Evolutionary conservation across 768 basidiomycete genomes (phyloP), one percentile per base, ranked within the genome.

Genomic region (Lentinula detonsa): DNA sequence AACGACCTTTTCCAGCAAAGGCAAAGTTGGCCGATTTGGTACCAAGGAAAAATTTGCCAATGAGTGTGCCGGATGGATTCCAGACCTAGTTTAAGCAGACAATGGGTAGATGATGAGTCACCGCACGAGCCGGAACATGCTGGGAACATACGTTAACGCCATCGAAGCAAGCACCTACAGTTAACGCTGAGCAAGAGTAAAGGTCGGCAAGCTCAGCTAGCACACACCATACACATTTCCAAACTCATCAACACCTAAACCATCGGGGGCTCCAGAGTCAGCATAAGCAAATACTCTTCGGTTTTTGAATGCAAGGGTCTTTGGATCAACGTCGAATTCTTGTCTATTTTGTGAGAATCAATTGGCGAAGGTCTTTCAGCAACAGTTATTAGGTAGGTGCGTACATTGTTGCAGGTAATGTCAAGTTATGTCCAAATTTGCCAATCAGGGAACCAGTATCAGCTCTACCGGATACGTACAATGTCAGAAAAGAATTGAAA

Each of bases 171-270:
- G 55, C 46, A 48, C 46, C 46, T 48, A 23, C 46, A 23, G 6
- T 16, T 18, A n/a, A 13, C 28, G 28, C 4, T n/a, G 9, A 6
- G 0, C 11, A 1, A 9, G 21, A 23, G 16, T 9, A 23, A 6
- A 21, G n/a, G 10, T 16, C 42, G 16, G 42, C 16, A 16, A n/a
- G 42, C 6, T 16, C 1, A 48, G 42, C 18, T 8, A 48, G 18
- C 82, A 83, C 1, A 84, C 85, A 0, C 84, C 75, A 67, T 84
- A 91, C 0, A 91, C 81, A 63, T 90, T 90, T 0, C 86, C 86
- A 0, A 77, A 69, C 4, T 73, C 73, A 65, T 91, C 90, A 1
- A 87, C 75, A 65, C 86, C 83, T 9, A 90, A 70, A 10, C 88
- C 88, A 62, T 90, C 88, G 5, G 87, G 82, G 34, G 85, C 72